Evolutionary conservation across 768 basidiomycete species (phyloP).

Genomic region (Clitopilus passeckerianus): DNA sequence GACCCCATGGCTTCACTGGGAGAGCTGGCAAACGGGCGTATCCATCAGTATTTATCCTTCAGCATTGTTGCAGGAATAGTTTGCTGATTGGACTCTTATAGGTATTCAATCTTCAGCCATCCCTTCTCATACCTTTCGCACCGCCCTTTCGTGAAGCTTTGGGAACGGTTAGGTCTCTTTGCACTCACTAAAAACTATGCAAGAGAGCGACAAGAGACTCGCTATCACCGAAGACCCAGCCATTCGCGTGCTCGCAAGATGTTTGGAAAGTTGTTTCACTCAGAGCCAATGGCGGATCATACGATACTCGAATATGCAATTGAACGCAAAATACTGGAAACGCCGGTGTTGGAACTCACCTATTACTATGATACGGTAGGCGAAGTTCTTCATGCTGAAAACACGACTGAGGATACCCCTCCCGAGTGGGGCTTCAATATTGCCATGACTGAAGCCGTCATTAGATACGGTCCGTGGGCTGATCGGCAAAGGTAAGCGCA

Average conservation of each 20-base stretch:
- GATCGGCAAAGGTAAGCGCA: conserved; percentile 75
- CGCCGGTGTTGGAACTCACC: conserved; percentile 69
- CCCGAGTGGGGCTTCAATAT: conserved; percentile 96
- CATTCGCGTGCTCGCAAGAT: conserved; percentile 15
- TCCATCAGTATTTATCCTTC: conserved; percentile 37
- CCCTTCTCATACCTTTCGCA: conserved; percentile 30
- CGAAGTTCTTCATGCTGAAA: conserved; percentile 46
- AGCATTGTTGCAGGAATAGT: neutral
- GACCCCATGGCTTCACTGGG: conserved; percentile 67
- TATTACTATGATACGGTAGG: conserved; percentile 89
- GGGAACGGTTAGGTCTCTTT: conserved; percentile 49
- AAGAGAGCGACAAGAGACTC: conserved; percentile 23
- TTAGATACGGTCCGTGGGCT: conserved; percentile 95
- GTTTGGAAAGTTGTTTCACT: conserved; percentile 33
- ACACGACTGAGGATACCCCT: conserved; percentile 77
- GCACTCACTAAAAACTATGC: conserved; percentile 30
- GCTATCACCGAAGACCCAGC: conserved; percentile 12
- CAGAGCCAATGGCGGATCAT: conserved; percentile 50
- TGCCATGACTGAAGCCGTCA: conserved; percentile 64
- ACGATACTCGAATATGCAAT: conserved; percentile 78
- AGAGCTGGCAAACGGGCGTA: conserved; percentile 48
- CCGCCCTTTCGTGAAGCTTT: conserved; percentile 42
- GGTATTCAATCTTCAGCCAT: conserved; percentile 23
- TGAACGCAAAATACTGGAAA: conserved; percentile 77
- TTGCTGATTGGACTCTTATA: conserved; percentile 6